phyloP scores from a whole-genome alignment of 148 eudicot genomes.

The Camellia sinensis region DNA sequence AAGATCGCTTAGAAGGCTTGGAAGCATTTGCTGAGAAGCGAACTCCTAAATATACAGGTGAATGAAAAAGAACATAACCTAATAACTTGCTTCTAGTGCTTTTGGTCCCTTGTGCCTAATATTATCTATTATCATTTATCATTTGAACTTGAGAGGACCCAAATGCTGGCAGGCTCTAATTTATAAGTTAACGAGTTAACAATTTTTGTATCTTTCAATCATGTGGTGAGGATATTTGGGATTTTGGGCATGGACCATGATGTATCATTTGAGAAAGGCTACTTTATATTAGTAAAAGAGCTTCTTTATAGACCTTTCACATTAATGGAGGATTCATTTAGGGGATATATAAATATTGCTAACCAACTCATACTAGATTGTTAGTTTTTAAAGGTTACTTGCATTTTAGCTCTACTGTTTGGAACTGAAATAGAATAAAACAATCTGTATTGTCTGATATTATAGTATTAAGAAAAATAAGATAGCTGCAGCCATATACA shows the following conservation, averaged over 20 bases:
- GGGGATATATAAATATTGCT: neutral
- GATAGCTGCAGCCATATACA: too few species aligned
- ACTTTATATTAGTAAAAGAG: neutral
- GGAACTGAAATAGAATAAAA: too few species aligned
- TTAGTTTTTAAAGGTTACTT: neutral
- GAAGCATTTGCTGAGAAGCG: constrained; percentile 95
- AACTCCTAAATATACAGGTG: constrained; percentile 68
- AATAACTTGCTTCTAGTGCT: neutral
- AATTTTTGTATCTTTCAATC: neutral
- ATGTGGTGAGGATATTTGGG: constrained; percentile 1
- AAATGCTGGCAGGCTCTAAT: neutral
- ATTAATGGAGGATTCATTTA: neutral
- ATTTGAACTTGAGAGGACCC: neutral
- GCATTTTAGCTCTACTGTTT: neutral
- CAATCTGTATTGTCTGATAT: too few species aligned
- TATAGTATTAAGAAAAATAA: too few species aligned
- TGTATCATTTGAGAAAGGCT: neutral
- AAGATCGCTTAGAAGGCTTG: constrained; percentile 91
- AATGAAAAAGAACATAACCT: constrained; percentile 28
- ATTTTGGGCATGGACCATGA: neutral
- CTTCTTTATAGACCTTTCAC: neutral
- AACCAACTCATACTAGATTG: neutral
- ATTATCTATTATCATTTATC: neutral
- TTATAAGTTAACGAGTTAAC: neutral
- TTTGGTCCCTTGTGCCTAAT: neutral